These are phyloP conservation scores for Citrus australasica DNA, from an alignment of 345 rosid genomes.

Conservation along the genomic window DNA sequence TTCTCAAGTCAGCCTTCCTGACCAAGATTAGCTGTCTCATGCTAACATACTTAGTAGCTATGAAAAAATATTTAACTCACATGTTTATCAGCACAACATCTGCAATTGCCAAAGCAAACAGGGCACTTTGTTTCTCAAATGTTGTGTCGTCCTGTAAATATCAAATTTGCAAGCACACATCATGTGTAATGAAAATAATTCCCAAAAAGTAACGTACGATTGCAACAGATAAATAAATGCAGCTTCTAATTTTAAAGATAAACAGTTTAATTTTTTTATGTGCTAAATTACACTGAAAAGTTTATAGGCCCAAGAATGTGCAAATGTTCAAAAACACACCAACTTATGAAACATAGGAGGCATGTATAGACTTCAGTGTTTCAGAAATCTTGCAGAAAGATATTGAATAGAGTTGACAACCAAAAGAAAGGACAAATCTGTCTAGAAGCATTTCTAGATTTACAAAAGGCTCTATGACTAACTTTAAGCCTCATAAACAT, in stretches of 20 bases:
- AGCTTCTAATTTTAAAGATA: no score
- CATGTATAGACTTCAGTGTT: background rate
- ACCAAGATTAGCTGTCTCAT: background rate
- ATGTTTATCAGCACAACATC: conserved; percentile 74
- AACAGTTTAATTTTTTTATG: background rate
- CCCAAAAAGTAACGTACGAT: background rate
- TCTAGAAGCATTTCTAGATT: background rate
- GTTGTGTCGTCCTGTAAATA: conserved; percentile 71
- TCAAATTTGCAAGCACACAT: background rate
- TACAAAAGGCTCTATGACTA: background rate
- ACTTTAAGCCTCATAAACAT: background rate
- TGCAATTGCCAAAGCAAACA: conserved; percentile 68
- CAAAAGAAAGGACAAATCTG: background rate
- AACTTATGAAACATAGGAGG: background rate
- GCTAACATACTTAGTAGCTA: background rate
- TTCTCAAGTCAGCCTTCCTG: background rate
- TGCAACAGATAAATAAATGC: background rate
- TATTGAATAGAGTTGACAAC: background rate
- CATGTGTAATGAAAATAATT: background rate
- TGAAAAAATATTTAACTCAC: conserved; percentile 35
- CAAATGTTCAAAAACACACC: background rate
- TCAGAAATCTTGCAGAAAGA: background rate
- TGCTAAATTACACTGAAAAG: background rate
- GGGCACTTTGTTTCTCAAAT: conserved; percentile 77
- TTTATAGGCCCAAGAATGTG: background rate